Conservation (phyloP, 2,329 filamentous ascomycete genomes). For the Kalmusia sp. region DNA sequence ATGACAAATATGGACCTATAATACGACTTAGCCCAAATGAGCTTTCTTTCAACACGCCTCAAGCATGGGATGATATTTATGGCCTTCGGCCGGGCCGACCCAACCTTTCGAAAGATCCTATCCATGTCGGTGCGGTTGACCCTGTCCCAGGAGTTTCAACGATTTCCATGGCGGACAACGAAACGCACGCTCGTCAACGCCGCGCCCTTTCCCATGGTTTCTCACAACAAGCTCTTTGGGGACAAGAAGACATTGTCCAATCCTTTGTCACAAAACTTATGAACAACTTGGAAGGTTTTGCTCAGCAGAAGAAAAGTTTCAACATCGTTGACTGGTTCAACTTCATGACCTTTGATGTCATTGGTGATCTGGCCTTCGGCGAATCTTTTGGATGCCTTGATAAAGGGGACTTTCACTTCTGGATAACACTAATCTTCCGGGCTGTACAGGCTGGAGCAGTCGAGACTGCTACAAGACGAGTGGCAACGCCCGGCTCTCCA, state of each 20-base stretch:
- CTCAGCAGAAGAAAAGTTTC: conserved; percentile 9
- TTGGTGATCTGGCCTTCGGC: conserved; percentile 59
- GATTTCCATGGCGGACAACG: conserved; percentile 24
- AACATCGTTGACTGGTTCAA: conserved; percentile 25
- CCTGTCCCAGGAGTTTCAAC: conserved; percentile 25
- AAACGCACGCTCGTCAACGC: conserved; percentile 22
- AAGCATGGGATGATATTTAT: conserved; percentile 54
- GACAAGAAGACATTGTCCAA: conserved; percentile 47
- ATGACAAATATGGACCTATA: conserved; percentile 46
- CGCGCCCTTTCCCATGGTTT: conserved; percentile 43
- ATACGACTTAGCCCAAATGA: conserved; percentile 57
- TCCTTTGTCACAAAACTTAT: conserved; percentile 11
- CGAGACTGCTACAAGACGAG: conserved; percentile 22
- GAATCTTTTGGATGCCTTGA: conserved; percentile 46
- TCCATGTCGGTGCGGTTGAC: conserved; percentile 23
- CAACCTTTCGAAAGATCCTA: conserved; percentile 23
- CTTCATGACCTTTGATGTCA: conserved; percentile 27
- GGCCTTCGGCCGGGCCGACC: conserved; percentile 18
- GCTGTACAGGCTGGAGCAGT: conserved; percentile 27
- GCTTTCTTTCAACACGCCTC: conserved; percentile 52
- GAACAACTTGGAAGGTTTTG: conserved; percentile 7
- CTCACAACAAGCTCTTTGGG: conserved; percentile 42
- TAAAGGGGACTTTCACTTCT: conserved; percentile 26
- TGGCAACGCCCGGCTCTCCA: conserved; percentile 19
- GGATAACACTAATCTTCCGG: conserved; percentile 24